phyloP scores from a whole-genome alignment of 139 green algal species.

The Chlamydomonas eustigma region DNA sequence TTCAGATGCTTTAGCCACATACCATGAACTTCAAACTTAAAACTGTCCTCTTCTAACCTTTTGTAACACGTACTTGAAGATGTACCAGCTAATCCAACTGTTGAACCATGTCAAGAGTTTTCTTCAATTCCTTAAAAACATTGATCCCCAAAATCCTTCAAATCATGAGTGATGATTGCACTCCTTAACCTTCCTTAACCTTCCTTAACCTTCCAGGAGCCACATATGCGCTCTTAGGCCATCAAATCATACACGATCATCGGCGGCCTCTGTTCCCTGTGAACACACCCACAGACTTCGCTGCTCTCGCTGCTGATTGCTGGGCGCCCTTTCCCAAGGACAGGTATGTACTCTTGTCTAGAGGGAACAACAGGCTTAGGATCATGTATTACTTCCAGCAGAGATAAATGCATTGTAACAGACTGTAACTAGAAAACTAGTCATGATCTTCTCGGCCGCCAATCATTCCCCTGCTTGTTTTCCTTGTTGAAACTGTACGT shows the following conservation, averaged over 20 bases:
- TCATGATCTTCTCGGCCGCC: background rate
- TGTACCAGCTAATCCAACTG: background rate
- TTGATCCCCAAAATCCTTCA: too few relatives aligned
- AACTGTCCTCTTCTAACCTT: too few relatives aligned
- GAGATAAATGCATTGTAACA: background rate
- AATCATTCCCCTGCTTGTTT: background rate
- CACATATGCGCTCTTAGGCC: background rate
- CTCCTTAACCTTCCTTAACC: too few relatives aligned
- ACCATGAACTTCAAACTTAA: too few relatives aligned
- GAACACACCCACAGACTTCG: background rate
- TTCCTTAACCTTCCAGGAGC: background rate
- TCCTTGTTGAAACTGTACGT: background rate
- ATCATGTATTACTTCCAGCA: background rate
- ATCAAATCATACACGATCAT: slow-evolving; percentile 3
- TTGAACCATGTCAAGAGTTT: background rate
- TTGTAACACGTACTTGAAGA: background rate
- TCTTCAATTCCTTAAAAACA: background rate
- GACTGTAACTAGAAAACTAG: background rate
- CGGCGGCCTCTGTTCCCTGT: background rate
- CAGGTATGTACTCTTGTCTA: background rate
- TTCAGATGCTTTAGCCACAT: too few relatives aligned
- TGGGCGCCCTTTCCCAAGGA: background rate
- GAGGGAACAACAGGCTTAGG: background rate
- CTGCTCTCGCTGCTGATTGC: background rate
- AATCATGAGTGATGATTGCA: too few relatives aligned